Evolutionary conservation across 768 basidiomycete species (phyloP).

Genomic region (Leccinum rimulosum): DNA sequence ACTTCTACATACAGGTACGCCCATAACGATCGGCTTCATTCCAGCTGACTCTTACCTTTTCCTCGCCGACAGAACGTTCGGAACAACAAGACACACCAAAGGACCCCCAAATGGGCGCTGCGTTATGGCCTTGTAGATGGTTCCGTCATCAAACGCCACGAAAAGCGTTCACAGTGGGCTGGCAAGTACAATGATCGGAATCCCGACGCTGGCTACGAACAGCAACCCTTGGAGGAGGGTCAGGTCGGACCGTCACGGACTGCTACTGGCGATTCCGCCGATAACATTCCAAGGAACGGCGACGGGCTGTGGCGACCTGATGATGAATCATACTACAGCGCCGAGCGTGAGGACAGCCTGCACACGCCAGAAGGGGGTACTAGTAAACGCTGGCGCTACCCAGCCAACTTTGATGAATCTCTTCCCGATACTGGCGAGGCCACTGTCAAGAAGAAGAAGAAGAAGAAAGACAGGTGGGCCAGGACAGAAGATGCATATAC

Average conservation of each 20-base stretch:
- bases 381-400: constrained; percentile 73
- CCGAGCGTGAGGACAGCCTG: constrained; percentile 36
- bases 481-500: constrained; percentile 83
- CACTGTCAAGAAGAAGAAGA: constrained; percentile 51
- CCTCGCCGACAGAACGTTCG: constrained; percentile 68
- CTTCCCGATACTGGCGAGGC: constrained; percentile 39
- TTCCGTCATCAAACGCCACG: constrained; percentile 71
- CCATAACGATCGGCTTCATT: neutral
- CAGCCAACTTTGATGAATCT: constrained; percentile 75
- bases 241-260: constrained; percentile 43
- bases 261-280: constrained; percentile 10
- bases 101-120: constrained; percentile 96
- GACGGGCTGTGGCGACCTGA: constrained; percentile 70
- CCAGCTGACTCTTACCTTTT: constrained; percentile 8
- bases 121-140: constrained; percentile 88
- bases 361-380: constrained; percentile 32
- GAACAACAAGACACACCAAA: constrained; percentile 88
- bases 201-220: constrained; percentile 64
- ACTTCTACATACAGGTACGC: constrained; percentile 84
- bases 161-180: constrained; percentile 85
- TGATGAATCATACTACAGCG: constrained; percentile 74
- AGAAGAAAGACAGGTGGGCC: constrained; percentile 85
- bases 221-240: constrained; percentile 75
- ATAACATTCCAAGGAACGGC: constrained; percentile 24
- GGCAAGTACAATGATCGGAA: constrained; percentile 81